Evolutionary conservation across 805 yeast genomes (phyloP).

Genomic region (Sungouiozyma intestinalis): DNA sequence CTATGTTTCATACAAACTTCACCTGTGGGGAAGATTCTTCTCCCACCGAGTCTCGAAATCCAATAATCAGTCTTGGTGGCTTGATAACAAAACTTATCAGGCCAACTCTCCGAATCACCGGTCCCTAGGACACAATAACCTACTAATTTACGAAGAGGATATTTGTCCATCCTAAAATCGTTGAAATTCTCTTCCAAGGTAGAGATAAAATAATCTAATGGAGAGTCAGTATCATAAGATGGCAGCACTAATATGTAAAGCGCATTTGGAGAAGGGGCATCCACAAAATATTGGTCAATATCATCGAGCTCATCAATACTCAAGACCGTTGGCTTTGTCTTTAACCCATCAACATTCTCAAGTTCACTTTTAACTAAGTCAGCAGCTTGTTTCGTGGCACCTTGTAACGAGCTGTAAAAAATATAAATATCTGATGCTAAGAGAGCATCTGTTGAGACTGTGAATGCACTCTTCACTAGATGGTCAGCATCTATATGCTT

Average conservation of each 20-base stretch:
- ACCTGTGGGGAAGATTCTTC: constrained; percentile 76
- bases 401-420: constrained; percentile 80
- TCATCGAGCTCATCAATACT: constrained; percentile 78
- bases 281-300: constrained; percentile 69
- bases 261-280: constrained; percentile 44
- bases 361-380: constrained; percentile 35
- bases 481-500: constrained; percentile 19
- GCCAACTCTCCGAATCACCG: constrained; percentile 85
- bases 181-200: constrained; percentile 68
- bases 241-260: constrained; percentile 72
- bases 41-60: constrained; percentile 75
- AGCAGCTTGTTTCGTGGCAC: constrained; percentile 68
- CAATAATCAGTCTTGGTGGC: constrained; percentile 64
- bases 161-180: constrained; percentile 79
- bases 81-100: constrained; percentile 77
- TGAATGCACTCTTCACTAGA: constrained; percentile 25
- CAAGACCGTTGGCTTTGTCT: constrained; percentile 40
- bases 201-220: constrained; percentile 78
- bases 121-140: constrained; percentile 83
- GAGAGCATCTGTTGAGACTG: constrained; percentile 34
- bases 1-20: constrained; percentile 68
- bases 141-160: constrained; percentile 54
- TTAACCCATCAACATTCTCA: constrained; percentile 17
- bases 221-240: constrained; percentile 87
- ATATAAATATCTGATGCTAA: constrained; percentile 50